Base-by-base conservation (phyloP, 2,329 filamentous ascomycete genomes). In the Penicillium sp. region DNA sequence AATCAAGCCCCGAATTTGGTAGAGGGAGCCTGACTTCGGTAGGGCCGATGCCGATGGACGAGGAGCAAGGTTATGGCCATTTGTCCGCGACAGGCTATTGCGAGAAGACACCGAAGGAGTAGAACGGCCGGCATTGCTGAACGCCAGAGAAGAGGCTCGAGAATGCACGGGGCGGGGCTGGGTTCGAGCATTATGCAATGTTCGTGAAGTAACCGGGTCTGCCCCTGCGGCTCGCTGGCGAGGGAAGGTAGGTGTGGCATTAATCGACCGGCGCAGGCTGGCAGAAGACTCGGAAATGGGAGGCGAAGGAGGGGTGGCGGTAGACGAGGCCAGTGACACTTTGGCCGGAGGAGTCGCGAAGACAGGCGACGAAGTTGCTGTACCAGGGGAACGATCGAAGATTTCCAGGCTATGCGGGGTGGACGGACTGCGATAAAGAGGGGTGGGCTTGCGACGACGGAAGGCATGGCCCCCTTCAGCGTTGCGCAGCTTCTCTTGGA, bases 1-100 rank as follows among this genome's bases (percentile, higher is more conserved):
- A 54, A 95, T 96, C 61, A 99, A 86, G 26, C 88, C 89, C 60
- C 93, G 91, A 67, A 99, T 96, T 71, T 99, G 94, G 62, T 90
- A 89, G 46, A 99, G 84, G 2, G 94, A 97, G 59, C 84, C 82
- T 26, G 85, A 87, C 56, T 83, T 79, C 40, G 84, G 81, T 50
- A 86, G 67, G 24, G 72, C 71, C n/a, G 67, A 71, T 50, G 65
- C n/a, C n/a, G n/a, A 69, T 53, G 63, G 68, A 79, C 85, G 58
- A 21, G 51, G 56, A 11, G 56, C 33, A 33, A n/a, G n/a, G n/a
- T n/a, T n/a, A n/a, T 56, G 28, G 8, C 40, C 40, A n/a, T 14
- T 62, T 33, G 81, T 87, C 49, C 80, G 78, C 23, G 84, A 82
- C 34, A 73, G 44, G 54, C 69, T 75, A 29, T 70, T 71, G 29